phyloP scores from a whole-genome alignment of 495 filamentous ascomycete genomes.

The Penicillium diatomitis region DNA sequence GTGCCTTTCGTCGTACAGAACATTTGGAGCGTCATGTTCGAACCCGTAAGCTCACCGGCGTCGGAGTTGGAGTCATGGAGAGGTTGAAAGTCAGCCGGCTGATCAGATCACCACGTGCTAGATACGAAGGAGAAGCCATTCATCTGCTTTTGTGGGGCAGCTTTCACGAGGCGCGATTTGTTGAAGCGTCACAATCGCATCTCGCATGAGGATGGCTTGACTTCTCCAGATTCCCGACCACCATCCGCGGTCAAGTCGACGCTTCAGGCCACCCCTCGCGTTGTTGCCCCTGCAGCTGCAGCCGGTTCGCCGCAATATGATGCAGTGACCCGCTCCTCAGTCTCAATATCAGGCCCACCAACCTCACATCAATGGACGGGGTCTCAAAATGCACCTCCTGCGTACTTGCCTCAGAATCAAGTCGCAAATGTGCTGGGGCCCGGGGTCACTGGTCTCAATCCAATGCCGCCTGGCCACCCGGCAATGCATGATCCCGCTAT shows the following conservation, averaged over 20 bases:
- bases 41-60: constrained; percentile 35
- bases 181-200: constrained; percentile 44
- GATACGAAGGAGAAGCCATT: constrained; percentile 49
- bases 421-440: constrained; percentile 11
- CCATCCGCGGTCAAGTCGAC: constrained; percentile 8
- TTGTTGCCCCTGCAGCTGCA: constrained; percentile 13
- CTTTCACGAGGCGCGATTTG: constrained; percentile 45
- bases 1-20: constrained; percentile 35
- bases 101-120: constrained; percentile 7
- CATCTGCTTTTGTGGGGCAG: constrained; percentile 45
- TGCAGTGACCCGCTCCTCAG: constrained; percentile 15
- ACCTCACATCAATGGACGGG: constrained; percentile 26
- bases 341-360: constrained; percentile 17
- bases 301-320: constrained; percentile 15
- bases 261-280: constrained; percentile 9
- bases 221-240: constrained; percentile 25
- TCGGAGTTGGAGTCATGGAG: constrained; percentile 14
- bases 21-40: constrained; percentile 47
- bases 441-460: constrained; percentile 4
- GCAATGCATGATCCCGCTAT: constrained; percentile 31
- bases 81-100: constrained; percentile 8
- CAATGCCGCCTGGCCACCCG: constrained; percentile 10
- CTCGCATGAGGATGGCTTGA: constrained; percentile 25
- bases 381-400: constrained; percentile 9
- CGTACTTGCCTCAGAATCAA: constrained; percentile 22